A percentile compares a stretch with the other conserved stretches of the same genome.
Evolutionary conservation across 169 alveolate species (phyloP).

Genomic region (Plasmodium yoelii): DNA sequence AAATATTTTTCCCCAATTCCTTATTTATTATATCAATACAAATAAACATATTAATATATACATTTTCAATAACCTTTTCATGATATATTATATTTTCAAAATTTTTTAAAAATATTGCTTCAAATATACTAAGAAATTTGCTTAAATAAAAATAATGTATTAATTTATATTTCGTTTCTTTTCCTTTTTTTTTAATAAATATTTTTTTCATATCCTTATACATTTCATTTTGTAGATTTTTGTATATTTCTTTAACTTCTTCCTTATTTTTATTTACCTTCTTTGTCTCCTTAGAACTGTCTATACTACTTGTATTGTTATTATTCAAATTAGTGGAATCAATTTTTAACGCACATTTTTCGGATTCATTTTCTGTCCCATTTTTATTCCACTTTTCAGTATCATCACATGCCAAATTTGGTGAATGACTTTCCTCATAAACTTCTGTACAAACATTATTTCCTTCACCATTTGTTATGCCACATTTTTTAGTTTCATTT

Average conservation of each 20-base stretch:
- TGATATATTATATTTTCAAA: conserved; percentile 60
- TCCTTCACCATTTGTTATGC: no score
- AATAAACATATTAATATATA: conserved; percentile 73
- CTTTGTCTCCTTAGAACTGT: not conserved
- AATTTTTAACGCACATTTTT: not conserved
- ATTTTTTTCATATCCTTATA: conserved; percentile 71
- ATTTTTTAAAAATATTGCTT: conserved; percentile 62
- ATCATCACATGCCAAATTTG: no score
- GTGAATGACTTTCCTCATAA: no score
- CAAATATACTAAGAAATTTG: conserved; percentile 61
- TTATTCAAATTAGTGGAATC: not conserved
- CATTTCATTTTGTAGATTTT: conserved; percentile 37
- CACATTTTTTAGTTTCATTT: no score
- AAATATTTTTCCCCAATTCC: conserved; percentile 49
- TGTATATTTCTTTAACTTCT: conserved; percentile 37
- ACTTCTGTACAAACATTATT: no score
- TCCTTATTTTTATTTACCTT: conserved; percentile 14
- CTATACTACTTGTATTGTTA: not conserved
- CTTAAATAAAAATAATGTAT: conserved; percentile 72
- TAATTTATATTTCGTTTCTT: conserved; percentile 32
- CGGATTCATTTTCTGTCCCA: no score
- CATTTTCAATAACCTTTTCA: conserved; percentile 51
- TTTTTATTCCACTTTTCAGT: no score
- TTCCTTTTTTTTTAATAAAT: conserved; percentile 41
- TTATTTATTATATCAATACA: conserved; percentile 70